Percentiles rank a stretch among this genome's conserved stretches.
Conservation (phyloP, 2,329 filamentous ascomycete genomes). For the Metarhizium rileyi region DNA sequence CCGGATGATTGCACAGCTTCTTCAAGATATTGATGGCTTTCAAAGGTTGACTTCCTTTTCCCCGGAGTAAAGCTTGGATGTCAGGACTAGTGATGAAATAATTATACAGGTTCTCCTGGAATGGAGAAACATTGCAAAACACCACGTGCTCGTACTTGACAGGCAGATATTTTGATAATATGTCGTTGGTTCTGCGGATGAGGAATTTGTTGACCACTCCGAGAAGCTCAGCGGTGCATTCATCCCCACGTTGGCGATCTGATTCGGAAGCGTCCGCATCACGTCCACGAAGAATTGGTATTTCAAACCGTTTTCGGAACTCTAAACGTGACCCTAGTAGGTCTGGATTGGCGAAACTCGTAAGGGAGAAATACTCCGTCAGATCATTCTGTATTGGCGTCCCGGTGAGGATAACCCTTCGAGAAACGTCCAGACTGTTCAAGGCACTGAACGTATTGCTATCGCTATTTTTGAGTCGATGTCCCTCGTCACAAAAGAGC, state of each 20-base stretch:
- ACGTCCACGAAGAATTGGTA: slow-evolving; percentile 83
- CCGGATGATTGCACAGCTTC: slow-evolving; percentile 97
- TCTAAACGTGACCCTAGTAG: slow-evolving; percentile 81
- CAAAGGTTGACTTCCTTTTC: slow-evolving; percentile 89
- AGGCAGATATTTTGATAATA: slow-evolving; percentile 91
- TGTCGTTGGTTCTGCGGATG: slow-evolving; percentile 94
- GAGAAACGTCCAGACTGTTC: slow-evolving; percentile 80
- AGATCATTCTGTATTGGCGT: slow-evolving; percentile 97
- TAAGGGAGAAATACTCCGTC: slow-evolving; percentile 93
- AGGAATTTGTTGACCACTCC: slow-evolving; percentile 94
- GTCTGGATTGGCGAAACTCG: slow-evolving; percentile 93
- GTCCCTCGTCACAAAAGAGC: slow-evolving; percentile 91
- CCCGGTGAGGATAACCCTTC: slow-evolving; percentile 88
- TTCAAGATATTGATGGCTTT: slow-evolving; percentile 96
- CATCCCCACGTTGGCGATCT: slow-evolving; percentile 74
- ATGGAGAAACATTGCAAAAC: slow-evolving; percentile 88
- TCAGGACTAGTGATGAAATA: slow-evolving; percentile 95
- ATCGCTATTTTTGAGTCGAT: slow-evolving; percentile 93
- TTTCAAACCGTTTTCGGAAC: slow-evolving; percentile 87
- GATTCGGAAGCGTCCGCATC: slow-evolving; percentile 82
- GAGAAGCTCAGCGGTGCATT: slow-evolving; percentile 72
- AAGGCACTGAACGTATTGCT: slow-evolving; percentile 90
- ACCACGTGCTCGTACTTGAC: slow-evolving; percentile 99
- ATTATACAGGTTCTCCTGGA: slow-evolving; percentile 90
- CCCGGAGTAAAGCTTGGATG: slow-evolving; percentile 81